Percentiles rank a stretch among this genome's conserved stretches.
Evolutionary conservation across 768 basidiomycete genomes (phyloP).

Genomic region (Lactifluus echinatus): DNA sequence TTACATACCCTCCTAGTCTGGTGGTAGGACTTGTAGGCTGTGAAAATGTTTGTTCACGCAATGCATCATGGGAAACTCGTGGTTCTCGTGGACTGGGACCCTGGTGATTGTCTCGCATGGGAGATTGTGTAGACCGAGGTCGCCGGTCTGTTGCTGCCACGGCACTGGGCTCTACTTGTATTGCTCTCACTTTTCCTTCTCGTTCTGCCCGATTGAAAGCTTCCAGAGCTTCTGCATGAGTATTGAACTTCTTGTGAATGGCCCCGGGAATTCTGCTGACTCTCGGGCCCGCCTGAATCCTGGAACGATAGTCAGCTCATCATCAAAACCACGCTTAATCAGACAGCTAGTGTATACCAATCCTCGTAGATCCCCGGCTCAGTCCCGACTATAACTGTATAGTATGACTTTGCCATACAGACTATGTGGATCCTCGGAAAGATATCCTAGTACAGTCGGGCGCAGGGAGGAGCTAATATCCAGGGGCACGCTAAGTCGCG

Average conservation of each 20-base stretch:
- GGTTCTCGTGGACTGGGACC: neutral
- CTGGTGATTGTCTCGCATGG: neutral
- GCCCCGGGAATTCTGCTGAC: constrained; percentile 4
- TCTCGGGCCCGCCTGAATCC: constrained; percentile 7
- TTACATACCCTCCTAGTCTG: neutral
- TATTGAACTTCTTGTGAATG: constrained; percentile 10
- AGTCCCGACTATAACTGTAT: constrained; percentile 9
- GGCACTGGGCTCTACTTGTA: neutral
- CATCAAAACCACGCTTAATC: neutral
- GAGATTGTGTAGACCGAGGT: neutral
- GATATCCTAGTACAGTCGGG: neutral
- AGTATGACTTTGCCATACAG: constrained; percentile 1
- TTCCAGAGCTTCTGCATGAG: neutral
- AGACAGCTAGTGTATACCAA: constrained; percentile 9
- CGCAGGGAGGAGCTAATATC: neutral
- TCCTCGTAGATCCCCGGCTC: constrained; percentile 2
- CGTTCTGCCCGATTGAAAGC: constrained; percentile 1
- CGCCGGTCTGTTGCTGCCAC: neutral
- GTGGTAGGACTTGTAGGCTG: neutral
- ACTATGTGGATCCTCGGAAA: neutral
- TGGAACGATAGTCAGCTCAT: neutral
- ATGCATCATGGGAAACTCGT: neutral
- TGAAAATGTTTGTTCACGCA: too few species aligned
- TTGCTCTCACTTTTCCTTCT: neutral
- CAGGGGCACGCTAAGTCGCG: neutral